Evolutionary conservation across 805 yeast species (phyloP), one percentile per base, ranked within the genome.

Genomic region (Kodamaea restingae): DNA sequence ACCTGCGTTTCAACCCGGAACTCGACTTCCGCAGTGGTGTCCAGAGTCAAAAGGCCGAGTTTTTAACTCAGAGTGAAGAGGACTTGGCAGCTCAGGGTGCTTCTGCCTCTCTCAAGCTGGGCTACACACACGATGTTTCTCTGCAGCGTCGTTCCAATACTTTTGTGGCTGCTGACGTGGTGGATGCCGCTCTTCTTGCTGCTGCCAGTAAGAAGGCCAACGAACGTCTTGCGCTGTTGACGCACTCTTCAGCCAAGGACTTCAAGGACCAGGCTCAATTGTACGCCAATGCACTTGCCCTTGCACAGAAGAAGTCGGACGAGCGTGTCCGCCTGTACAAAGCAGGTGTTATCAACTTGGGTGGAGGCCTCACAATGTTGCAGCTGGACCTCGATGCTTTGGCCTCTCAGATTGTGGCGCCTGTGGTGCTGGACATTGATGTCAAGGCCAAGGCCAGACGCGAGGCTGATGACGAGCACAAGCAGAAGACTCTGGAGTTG

Each of bases 311-410:
- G 45, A 78, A 79, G 51, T 68, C 75, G 34, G 76, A 75, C 36
- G 79, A 76, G 55, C 74, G 91, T 52, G 54, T 73, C 36, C 54
- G 55, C 33, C 49, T 54, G 35, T 68, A 71, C 45, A 78, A 80
- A 47, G 76, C 81, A 58, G 73, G 73, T 27, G 51, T 61, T 27
- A 68, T 88, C 51, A 73, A 87, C 54, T 64, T 91, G 46, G 98
- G 98, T 44, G 96, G 95, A 46, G 98, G 97, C 2, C 71, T 86
- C 42, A 76, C 73, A 53, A 78, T 91, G 74, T 70, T 84, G 28
- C 83, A 75, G 43, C 74, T 70, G 15, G 96, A 90, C 53, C 76
- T 93, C 45, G 83, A 86, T 47, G 73, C 73, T 37, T 76, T 91
- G 67, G 98, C 98, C 15, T 66, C 78, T 44, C 73, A 80, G 34